phyloP scores from a whole-genome alignment of 495 filamentous ascomycete species.

The Schizothecium vesticola region DNA sequence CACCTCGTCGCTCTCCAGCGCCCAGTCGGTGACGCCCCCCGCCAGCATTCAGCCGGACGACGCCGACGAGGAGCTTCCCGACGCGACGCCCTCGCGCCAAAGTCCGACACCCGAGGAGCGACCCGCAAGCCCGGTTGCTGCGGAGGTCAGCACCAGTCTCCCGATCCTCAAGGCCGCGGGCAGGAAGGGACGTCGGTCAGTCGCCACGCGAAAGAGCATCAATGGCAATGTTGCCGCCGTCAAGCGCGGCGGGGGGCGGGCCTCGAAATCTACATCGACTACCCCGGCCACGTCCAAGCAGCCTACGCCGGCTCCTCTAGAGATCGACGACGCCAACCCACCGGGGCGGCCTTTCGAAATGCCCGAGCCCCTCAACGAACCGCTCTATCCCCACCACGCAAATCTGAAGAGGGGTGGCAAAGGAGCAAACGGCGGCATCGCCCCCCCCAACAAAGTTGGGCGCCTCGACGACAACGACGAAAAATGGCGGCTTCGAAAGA shows the following conservation, averaged over 20 bases:
- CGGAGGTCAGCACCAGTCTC: slow-evolving; percentile 15
- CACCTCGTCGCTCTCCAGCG: slow-evolving; percentile 31
- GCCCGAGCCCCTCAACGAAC: slow-evolving; percentile 28
- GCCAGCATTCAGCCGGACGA: slow-evolving; percentile 15
- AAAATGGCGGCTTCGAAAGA: slow-evolving; percentile 23
- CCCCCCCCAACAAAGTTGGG: slow-evolving; percentile 28
- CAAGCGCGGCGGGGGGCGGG: slow-evolving; percentile 1
- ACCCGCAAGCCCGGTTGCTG: slow-evolving; percentile 8
- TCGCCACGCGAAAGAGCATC: slow-evolving; percentile 30
- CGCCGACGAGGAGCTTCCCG: slow-evolving; percentile 3
- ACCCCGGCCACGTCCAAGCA: slow-evolving; percentile 5
- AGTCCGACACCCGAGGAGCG: slow-evolving; percentile 19
- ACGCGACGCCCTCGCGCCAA: slow-evolving; percentile 22
- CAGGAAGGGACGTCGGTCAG: slow-evolving; percentile 1
- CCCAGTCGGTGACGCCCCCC: slow-evolving; percentile 28
- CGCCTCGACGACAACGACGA: slow-evolving; percentile 26
- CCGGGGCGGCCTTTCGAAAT: slow-evolving; percentile 27
- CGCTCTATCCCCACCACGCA: slow-evolving; percentile 20
- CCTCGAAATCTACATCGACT: slow-evolving; percentile 1
- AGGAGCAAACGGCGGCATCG: slow-evolving; percentile 14
- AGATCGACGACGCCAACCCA: slow-evolving; percentile 12
- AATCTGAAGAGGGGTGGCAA: slow-evolving; percentile 24
- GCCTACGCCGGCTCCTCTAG: slow-evolving; percentile 9
- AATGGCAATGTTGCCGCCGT: slow-evolving; percentile 27
- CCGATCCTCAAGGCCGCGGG: not conserved